Conservation (phyloP, 306 rosid species). For the Corylus heterophylla region DNA sequence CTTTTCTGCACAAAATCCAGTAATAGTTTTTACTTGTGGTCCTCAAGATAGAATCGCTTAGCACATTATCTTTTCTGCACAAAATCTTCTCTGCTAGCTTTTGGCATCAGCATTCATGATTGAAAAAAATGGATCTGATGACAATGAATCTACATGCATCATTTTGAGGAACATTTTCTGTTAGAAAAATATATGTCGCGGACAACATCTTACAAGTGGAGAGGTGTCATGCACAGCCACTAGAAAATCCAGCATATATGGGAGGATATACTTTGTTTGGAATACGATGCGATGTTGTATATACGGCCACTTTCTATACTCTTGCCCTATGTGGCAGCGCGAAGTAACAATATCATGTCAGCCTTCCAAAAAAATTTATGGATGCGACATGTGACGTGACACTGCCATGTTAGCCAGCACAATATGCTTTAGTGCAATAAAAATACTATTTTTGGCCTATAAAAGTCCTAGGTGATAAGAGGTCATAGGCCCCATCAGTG, state of each 20-base stretch:
- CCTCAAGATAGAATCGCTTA: background rate
- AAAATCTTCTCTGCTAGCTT: slow-evolving; percentile 30
- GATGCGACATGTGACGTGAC: too few species aligned
- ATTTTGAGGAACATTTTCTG: slow-evolving; percentile 5
- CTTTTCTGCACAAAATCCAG: slow-evolving; percentile 17
- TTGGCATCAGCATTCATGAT: slow-evolving; percentile 29
- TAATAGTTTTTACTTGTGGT: too few species aligned
- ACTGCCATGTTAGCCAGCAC: too few species aligned
- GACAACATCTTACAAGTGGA: background rate
- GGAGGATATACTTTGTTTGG: background rate
- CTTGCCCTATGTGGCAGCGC: too few species aligned
- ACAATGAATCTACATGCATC: slow-evolving; percentile 8
- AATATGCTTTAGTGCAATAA: too few species aligned
- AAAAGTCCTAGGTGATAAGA: too few species aligned
- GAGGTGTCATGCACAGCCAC: background rate
- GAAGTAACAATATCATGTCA: too few species aligned
- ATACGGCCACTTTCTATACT: background rate
- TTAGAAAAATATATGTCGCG: background rate
- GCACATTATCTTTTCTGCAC: slow-evolving; percentile 12
- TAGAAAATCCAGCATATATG: slow-evolving; percentile 12
- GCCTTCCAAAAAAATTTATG: too few species aligned
- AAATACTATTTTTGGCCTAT: too few species aligned
- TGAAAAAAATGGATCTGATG: slow-evolving; percentile 18
- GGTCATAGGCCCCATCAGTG: too few species aligned
- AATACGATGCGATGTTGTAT: background rate